Conservation (phyloP, 192 early-diverging fungal genomes). For the Gamsiella multidivaricata region DNA sequence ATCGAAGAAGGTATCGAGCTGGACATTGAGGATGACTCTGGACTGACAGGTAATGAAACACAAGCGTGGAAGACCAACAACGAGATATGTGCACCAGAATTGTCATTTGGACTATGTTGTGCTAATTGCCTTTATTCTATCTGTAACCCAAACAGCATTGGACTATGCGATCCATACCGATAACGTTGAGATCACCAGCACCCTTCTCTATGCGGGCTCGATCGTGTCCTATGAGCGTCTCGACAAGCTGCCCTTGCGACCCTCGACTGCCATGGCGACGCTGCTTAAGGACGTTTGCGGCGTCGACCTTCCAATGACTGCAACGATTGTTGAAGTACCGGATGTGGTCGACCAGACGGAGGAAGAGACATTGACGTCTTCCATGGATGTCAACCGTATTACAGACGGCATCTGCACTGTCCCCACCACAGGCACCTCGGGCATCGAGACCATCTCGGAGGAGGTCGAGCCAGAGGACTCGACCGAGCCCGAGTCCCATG, state of each 20-base stretch:
- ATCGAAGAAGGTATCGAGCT: slow-evolving; percentile 52
- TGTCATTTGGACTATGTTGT: not conserved
- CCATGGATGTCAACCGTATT: not conserved
- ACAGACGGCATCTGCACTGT: not conserved
- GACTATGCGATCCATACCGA: slow-evolving; percentile 51
- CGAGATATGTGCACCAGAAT: not conserved
- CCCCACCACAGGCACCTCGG: not conserved
- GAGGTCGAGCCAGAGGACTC: not conserved
- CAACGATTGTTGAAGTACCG: slow-evolving; percentile 1
- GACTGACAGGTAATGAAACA: slow-evolving; percentile 40
- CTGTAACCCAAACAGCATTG: slow-evolving; percentile 9
- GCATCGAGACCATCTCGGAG: slow-evolving; percentile 6
- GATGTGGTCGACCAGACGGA: slow-evolving; percentile 11
- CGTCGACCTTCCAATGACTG: slow-evolving; percentile 14
- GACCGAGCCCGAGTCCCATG: not conserved
- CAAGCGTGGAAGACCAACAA: not conserved
- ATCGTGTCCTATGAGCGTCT: slow-evolving; percentile 39
- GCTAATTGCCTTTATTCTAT: not conserved
- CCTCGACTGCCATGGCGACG: slow-evolving; percentile 17
- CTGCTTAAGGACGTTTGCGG: slow-evolving; percentile 30
- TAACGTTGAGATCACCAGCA: slow-evolving; percentile 39
- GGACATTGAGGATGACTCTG: slow-evolving; percentile 45
- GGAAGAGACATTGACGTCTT: slow-evolving; percentile 1
- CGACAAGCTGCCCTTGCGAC: slow-evolving; percentile 17
- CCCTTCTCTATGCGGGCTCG: slow-evolving; percentile 35